Percentiles rank a stretch among this genome's conserved stretches.
Conservation (phyloP, 345 rosid genomes). For the Clarkia xantiana region DNA sequence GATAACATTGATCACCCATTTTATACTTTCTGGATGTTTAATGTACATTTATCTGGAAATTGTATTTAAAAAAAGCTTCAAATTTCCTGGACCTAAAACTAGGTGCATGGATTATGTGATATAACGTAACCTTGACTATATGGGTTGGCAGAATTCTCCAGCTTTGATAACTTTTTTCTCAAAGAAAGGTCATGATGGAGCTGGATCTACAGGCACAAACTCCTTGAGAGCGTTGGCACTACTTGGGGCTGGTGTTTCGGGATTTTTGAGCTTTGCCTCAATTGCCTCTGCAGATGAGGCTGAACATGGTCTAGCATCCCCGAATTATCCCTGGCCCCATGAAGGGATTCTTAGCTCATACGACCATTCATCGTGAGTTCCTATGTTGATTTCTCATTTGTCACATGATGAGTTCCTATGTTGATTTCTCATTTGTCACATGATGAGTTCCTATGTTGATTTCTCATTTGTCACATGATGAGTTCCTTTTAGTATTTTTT, state of each 20-base stretch:
- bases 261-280: constrained; percentile 60
- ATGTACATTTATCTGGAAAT: too few species aligned
- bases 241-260: constrained; percentile 85
- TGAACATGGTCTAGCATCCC: constrained; percentile 76
- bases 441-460: constrained; percentile 4
- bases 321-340: constrained; percentile 99
- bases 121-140: neutral
- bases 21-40: too few species aligned
- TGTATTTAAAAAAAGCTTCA: too few species aligned
- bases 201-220: constrained; percentile 38
- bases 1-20: too few species aligned
- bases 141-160: constrained; percentile 19
- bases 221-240: constrained; percentile 50
- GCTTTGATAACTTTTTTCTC: constrained; percentile 44
- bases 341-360: constrained; percentile 92
- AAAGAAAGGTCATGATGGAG: constrained; percentile 51
- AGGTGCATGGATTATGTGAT: too few species aligned
- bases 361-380: constrained; percentile 96
- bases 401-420: constrained; percentile 4
- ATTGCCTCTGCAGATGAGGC: constrained; percentile 95
- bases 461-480: constrained; percentile 8
- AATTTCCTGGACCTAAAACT: too few species aligned
- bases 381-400: constrained; percentile 4
- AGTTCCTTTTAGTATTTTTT: neutral
- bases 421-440: constrained; percentile 6